Conservation (phyloP, 352 stramenopile species). For the Thalassiosira oceanica region DNA sequence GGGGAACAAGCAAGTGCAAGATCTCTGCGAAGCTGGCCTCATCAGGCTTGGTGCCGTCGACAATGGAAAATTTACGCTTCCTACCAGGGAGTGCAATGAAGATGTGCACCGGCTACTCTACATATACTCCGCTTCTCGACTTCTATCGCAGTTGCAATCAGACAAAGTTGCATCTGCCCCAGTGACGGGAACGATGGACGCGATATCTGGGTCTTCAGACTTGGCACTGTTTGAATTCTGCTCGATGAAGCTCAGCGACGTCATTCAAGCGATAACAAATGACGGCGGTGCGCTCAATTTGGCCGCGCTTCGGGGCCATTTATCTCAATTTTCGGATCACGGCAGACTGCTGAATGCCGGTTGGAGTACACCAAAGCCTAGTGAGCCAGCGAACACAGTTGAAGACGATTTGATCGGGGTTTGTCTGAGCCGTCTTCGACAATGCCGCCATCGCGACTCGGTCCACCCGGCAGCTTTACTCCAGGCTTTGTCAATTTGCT, state of each 20-base stretch:
- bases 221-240: slow-evolving; percentile 48
- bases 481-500: too few species aligned
- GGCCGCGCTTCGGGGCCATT: slow-evolving; percentile 30
- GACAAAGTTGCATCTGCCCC: slow-evolving; percentile 16
- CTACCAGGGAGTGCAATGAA: not conserved
- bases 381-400: too few species aligned
- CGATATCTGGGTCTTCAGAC: slow-evolving; percentile 20
- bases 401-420: too few species aligned
- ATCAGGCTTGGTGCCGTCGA: slow-evolving; percentile 10
- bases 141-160: slow-evolving; percentile 22
- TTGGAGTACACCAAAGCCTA: too few species aligned
- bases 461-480: too few species aligned
- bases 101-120: slow-evolving; percentile 28
- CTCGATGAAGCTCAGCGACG: slow-evolving; percentile 23
- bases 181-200: not conserved
- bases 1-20: slow-evolving; percentile 8
- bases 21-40: slow-evolving; percentile 33
- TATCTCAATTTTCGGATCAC: slow-evolving; percentile 16
- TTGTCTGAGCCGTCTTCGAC: too few species aligned
- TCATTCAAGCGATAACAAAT: slow-evolving; percentile 25
- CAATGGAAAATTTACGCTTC: too few species aligned
- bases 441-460: too few species aligned
- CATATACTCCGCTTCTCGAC: slow-evolving; percentile 27
- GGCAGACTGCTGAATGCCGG: slow-evolving; percentile 8
- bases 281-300: slow-evolving; percentile 5